Base-by-base conservation (phyloP, 768 basidiomycete genomes). In the Rhizopogon rudus region DNA sequence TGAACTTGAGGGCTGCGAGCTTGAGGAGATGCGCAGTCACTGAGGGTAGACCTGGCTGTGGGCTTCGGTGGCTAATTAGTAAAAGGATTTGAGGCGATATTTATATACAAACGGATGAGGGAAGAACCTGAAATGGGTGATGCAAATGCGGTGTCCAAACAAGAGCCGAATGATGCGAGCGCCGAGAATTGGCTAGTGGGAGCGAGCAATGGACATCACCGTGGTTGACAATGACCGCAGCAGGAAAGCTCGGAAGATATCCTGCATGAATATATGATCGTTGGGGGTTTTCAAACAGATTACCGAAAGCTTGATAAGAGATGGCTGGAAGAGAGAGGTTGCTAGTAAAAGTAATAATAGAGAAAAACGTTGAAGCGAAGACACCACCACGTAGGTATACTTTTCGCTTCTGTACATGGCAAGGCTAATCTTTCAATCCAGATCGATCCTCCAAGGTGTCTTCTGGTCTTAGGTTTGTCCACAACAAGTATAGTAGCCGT, bases 171-270 rank as follows among this genome's bases (percentile, higher is more conserved):
- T 44, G 61, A 65, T 64, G 57, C 29, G 40, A 49, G 45, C 51
- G 46, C 53, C 44, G 35, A 49, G 48, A 40, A 35, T 56, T 20
- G 55, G 48, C 48, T 60, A 40, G 57, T 60, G 25, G 28, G 56
- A 50, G 29, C 31, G 28, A 42, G 29, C 7, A 35, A 40, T 62
- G 65, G 64, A 58, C 65, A 67, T 66, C 64, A 61, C 64, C 65
- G 65, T 59, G 60, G 46, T 54, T 14, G 41, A 57, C 54, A 37
- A 52, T 51, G 45, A 57, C 33, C 28, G 49, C 20, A 52, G 51
- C 20, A 55, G 54, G 29, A 55, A 56, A 60, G 60, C 63, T 61
- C 63, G 57, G 63, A 59, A 62, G 55, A 64, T 61, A 65, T 65
- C 61, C 61, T 59, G 54, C 25, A 25, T 3, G 25, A 4, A 25